Percentiles rank a stretch among this genome's conserved stretches.
Conservation (phyloP, 2,329 filamentous ascomycete genomes). For the Xylariaceae sp. region DNA sequence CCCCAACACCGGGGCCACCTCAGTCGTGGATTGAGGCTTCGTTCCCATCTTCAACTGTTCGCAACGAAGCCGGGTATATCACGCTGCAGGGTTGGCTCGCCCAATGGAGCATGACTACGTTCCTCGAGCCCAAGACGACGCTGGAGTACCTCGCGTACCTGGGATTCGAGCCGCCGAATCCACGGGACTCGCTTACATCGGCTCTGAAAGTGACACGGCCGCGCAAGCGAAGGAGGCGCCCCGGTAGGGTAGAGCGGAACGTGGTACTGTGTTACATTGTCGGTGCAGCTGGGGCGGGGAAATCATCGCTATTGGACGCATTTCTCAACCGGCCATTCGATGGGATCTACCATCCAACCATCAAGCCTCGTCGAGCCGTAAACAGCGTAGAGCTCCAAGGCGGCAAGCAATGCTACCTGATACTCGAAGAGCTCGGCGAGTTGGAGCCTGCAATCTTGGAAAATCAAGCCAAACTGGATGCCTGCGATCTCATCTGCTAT, state of each 20-base stretch:
- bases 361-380: constrained; percentile 87
- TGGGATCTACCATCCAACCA: constrained; percentile 81
- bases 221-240: constrained; percentile 75
- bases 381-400: constrained; percentile 95
- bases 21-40: constrained; percentile 80
- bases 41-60: constrained; percentile 89
- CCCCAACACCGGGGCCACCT: constrained; percentile 85
- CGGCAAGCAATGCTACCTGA: constrained; percentile 94
- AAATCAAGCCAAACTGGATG: constrained; percentile 82
- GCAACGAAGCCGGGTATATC: constrained; percentile 91
- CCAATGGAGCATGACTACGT: constrained; percentile 99
- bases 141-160: constrained; percentile 94
- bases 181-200: constrained; percentile 70
- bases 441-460: constrained; percentile 92
- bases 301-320: constrained; percentile 83
- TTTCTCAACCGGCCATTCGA: constrained; percentile 88
- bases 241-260: constrained; percentile 84
- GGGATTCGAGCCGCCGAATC: constrained; percentile 78
- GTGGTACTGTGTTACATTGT: constrained; percentile 92
- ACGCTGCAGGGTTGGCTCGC: constrained; percentile 97
- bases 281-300: constrained; percentile 79
- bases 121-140: constrained; percentile 89
- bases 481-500: constrained; percentile 91
- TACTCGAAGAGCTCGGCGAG: constrained; percentile 90
- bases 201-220: constrained; percentile 91